phyloP scores from a whole-genome alignment of 257 asterid genomes.

The Solanum chilense region DNA sequence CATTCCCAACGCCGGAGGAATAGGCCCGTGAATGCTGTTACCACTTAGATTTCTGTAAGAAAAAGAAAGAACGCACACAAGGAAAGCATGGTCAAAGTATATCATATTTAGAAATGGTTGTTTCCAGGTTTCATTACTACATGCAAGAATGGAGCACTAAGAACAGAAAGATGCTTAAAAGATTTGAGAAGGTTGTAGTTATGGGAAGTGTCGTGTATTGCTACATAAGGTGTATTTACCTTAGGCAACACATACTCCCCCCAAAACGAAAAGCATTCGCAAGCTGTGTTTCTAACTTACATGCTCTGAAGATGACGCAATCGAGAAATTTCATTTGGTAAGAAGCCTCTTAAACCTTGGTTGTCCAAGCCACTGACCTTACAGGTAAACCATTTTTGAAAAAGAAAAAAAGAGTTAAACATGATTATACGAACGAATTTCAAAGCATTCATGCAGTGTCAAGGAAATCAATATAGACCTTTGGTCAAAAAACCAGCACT shows the following conservation, averaged over 20 bases:
- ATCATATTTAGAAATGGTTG: not conserved
- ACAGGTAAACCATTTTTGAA: conserved; percentile 8
- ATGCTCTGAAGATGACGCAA: conserved; percentile 90
- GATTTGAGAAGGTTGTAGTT: not conserved
- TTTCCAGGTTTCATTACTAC: not conserved
- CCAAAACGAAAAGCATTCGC: not conserved
- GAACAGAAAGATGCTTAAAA: not conserved
- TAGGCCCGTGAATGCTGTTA: conserved; percentile 68
- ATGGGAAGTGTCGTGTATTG: not conserved
- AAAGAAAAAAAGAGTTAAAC: not conserved
- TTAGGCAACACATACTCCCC: not conserved
- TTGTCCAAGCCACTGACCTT: conserved; percentile 76
- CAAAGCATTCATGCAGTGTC: not conserved
- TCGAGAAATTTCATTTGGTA: conserved; percentile 61
- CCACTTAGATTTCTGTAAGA: conserved; percentile 84
- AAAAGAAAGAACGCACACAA: not conserved
- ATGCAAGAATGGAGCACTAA: not conserved
- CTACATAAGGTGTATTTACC: not conserved
- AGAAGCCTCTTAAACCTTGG: conserved; percentile 86
- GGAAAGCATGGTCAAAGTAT: not conserved
- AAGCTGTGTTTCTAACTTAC: conserved; percentile 37
- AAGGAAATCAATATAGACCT: not conserved
- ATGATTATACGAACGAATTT: not conserved
- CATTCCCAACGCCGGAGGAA: conserved; percentile 76
- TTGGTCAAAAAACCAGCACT: not conserved